Conservation (phyloP, 225 moss, liverwort and hornwort species). For the Pseudoscleropodium purum region DNA sequence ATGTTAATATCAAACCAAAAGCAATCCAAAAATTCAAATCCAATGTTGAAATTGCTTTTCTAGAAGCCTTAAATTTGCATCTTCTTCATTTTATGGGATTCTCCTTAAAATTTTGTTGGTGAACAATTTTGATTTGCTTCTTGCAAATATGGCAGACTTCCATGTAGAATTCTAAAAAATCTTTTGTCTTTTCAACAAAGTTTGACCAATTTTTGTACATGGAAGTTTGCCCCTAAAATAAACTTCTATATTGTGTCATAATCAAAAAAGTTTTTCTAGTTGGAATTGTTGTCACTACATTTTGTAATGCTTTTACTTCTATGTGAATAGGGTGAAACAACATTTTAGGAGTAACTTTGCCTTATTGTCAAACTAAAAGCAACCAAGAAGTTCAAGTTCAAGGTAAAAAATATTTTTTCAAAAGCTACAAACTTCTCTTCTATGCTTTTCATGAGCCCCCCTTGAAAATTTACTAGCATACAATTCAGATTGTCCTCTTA, state of each 20-base stretch:
- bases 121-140: background rate
- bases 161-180: background rate
- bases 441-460: rapidly evolving
- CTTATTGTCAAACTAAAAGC: background rate
- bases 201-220: background rate
- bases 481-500: background rate
- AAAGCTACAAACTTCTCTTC: background rate
- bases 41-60: background rate
- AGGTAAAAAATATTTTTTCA: background rate
- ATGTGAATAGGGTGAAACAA: background rate
- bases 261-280: rapidly evolving
- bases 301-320: background rate
- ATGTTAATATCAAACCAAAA: background rate
- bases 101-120: rapidly evolving
- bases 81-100: rapidly evolving
- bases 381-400: background rate
- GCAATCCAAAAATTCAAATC: background rate
- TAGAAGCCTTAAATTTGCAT: rapidly evolving
- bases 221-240: rapidly evolving
- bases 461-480: rapidly evolving
- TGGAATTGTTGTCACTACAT: background rate
- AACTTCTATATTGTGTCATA: background rate
- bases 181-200: background rate
- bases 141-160: background rate
- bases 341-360: background rate